Percentiles rank a stretch among this genome's conserved stretches.
Evolutionary conservation across 108 stramenopile genomes (phyloP).

Genomic region (Cyclotella choctawhatcheeana): DNA sequence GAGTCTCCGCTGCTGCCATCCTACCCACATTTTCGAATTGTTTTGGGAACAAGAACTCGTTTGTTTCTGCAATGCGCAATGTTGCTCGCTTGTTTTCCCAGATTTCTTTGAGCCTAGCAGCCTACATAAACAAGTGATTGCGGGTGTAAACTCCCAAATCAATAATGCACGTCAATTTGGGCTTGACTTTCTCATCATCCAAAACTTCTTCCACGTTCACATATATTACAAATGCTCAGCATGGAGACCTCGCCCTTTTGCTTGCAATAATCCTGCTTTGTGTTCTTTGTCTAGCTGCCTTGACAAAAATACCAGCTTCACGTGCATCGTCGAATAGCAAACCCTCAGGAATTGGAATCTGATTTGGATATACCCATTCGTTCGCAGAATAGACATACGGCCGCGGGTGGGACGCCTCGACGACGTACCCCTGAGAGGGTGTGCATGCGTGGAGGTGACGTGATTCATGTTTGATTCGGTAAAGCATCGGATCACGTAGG

Average conservation of each 20-base stretch:
- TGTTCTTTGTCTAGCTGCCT: conserved; percentile 63
- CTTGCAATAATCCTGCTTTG: conserved; percentile 50
- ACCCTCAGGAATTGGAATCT: conserved; percentile 87
- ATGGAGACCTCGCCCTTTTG: conserved; percentile 50
- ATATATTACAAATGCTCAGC: conserved; percentile 69
- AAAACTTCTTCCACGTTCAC: conserved; percentile 55
- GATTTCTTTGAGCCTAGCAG: conserved; percentile 83
- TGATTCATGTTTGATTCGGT: conserved; percentile 89
- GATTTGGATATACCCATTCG: conserved; percentile 91
- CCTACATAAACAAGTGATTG: conserved; percentile 93
- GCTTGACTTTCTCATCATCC: conserved; percentile 21
- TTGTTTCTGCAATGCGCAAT: conserved; percentile 62
- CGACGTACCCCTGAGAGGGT: conserved; percentile 87
- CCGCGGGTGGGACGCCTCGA: conserved; percentile 86
- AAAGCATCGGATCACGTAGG: conserved; percentile 90
- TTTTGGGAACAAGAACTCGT: conserved; percentile 61
- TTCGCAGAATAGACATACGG: conserved; percentile 87
- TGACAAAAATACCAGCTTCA: conserved; percentile 79
- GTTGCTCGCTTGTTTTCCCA: conserved; percentile 77
- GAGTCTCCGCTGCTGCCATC: too few relatives aligned
- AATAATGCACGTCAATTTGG: conserved; percentile 70
- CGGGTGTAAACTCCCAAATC: conserved; percentile 93
- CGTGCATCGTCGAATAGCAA: too few relatives aligned
- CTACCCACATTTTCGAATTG: conserved; percentile 59
- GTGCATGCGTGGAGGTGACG: conserved; percentile 90